Evolutionary conservation across 2,329 filamentous ascomycete genomes (phyloP).

Genomic region (Botryotinia narcissicola): DNA sequence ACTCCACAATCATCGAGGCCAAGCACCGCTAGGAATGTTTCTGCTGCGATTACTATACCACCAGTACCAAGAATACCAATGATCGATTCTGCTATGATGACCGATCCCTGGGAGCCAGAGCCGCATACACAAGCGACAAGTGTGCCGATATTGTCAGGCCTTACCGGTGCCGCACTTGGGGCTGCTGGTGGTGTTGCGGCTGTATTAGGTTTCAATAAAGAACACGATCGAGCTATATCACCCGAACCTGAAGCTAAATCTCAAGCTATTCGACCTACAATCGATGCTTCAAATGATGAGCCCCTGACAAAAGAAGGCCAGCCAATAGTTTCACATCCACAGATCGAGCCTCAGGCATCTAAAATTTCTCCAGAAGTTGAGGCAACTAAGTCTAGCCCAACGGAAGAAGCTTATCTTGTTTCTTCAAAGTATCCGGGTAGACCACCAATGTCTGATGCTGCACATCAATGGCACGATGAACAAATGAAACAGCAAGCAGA

Average conservation of each 20-base stretch:
- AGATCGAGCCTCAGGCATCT: background rate
- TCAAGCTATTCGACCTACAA: background rate
- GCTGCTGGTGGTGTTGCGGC: conserved; percentile 4
- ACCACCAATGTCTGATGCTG: conserved; percentile 33
- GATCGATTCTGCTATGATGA: conserved; percentile 61
- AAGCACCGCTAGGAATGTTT: conserved; percentile 36
- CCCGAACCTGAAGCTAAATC: background rate
- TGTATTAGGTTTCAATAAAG: background rate
- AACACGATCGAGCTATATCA: conserved; percentile 7
- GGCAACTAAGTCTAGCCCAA: conserved; percentile 23
- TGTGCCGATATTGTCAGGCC: conserved; percentile 25
- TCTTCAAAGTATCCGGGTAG: conserved; percentile 27
- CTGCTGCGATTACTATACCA: conserved; percentile 49
- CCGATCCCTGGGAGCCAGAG: conserved; percentile 51
- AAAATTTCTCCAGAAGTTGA: conserved; percentile 27
- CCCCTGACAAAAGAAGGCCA: background rate
- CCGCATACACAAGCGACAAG: conserved; percentile 26
- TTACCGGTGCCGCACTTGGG: conserved; percentile 3
- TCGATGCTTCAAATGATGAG: background rate
- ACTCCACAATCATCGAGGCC: conserved; percentile 46
- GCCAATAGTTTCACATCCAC: background rate
- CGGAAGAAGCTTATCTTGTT: conserved; percentile 24
- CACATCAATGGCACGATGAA: conserved; percentile 37
- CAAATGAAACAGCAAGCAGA: conserved; percentile 30
- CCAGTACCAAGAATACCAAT: conserved; percentile 50